Evolutionary conservation across 768 basidiomycete genomes (phyloP).

Genomic region (Kwoniella sp.): DNA sequence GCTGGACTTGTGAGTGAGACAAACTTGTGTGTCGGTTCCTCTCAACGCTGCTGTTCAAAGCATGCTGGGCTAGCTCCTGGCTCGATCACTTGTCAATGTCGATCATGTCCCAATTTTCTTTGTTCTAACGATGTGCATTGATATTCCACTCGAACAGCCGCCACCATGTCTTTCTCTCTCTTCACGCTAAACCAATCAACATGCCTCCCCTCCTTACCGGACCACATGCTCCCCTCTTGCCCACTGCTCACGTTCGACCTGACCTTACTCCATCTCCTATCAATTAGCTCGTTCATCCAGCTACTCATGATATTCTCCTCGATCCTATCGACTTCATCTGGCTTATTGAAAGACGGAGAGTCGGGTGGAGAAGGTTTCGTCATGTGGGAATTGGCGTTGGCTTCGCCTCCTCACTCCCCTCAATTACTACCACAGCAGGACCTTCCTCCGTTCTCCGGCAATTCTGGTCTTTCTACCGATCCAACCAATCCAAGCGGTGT

Average conservation of each 20-base stretch:
- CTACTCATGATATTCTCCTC: slow-evolving; percentile 43
- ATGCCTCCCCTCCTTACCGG: slow-evolving; percentile 20
- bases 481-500: neutral
- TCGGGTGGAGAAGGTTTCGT: slow-evolving; percentile 32
- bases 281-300: slow-evolving; percentile 30
- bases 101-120: too few relatives aligned
- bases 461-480: neutral
- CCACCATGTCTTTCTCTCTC: slow-evolving; percentile 47
- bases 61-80: neutral
- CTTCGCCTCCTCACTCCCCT: slow-evolving; percentile 28
- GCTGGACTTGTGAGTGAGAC: slow-evolving; percentile 44
- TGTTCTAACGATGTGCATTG: too few relatives aligned
- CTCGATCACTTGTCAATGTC: too few relatives aligned
- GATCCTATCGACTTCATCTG: slow-evolving; percentile 18
- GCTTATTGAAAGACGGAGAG: slow-evolving; percentile 4
- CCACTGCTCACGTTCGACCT: slow-evolving; percentile 45
- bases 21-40: too few relatives aligned
- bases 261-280: slow-evolving; percentile 38
- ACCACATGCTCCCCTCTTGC: slow-evolving; percentile 37
- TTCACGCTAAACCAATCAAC: slow-evolving; percentile 36
- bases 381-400: slow-evolving; percentile 52
- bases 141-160: slow-evolving; percentile 30
- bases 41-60: too few relatives aligned
- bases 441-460: neutral
- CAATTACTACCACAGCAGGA: neutral